These are phyloP conservation scores for Nemania abortiva DNA, from an alignment of 2,329 filamentous ascomycete genomes.

Conservation along the genomic window DNA sequence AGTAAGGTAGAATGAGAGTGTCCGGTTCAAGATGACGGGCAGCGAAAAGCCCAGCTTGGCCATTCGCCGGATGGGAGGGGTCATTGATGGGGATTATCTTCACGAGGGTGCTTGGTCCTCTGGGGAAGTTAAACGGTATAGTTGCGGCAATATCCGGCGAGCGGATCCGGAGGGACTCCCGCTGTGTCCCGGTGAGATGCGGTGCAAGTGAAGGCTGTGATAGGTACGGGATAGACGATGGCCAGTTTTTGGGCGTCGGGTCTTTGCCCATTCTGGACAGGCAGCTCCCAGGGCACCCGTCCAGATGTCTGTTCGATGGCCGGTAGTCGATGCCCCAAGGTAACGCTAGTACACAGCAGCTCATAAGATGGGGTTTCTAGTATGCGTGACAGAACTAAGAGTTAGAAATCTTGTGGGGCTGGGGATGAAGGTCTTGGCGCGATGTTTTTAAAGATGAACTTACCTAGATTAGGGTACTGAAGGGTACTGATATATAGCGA, in stretches of 20 bases:
- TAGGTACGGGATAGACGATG: slow-evolving; percentile 65
- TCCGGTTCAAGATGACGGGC: slow-evolving; percentile 65
- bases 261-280: slow-evolving; percentile 46
- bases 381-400: not conserved
- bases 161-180: slow-evolving; percentile 54
- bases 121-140: slow-evolving; percentile 53
- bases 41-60: slow-evolving; percentile 72
- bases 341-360: not conserved
- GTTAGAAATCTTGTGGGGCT: no score
- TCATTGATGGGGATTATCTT: slow-evolving; percentile 66
- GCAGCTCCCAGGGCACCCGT: not conserved
- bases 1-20: slow-evolving; percentile 70
- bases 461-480: no score
- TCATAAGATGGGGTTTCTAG: no score
- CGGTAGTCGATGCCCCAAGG: not conserved
- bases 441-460: no score
- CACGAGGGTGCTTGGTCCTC: slow-evolving; percentile 63
- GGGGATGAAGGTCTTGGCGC: not conserved
- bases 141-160: slow-evolving; percentile 48
- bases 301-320: not conserved
- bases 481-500: not conserved
- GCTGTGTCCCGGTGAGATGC: slow-evolving; percentile 58
- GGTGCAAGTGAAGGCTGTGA: slow-evolving; percentile 61
- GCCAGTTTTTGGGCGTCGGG: slow-evolving; percentile 69
- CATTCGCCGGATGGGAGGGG: slow-evolving; percentile 66